phyloP scores from a whole-genome alignment of 148 eudicot genomes.

The Euryodendron excelsum region DNA sequence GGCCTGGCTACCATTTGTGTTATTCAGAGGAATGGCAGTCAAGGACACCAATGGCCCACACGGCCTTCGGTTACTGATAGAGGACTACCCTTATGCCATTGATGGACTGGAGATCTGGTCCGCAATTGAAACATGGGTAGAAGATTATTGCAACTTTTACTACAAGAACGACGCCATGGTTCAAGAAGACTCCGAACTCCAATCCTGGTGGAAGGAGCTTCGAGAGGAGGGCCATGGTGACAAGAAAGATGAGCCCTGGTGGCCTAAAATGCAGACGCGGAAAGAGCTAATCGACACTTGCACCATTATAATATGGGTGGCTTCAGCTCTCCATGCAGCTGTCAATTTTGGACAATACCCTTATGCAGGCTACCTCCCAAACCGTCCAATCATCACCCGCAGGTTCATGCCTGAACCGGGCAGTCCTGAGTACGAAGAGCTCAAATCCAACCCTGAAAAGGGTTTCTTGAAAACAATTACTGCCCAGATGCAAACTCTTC shows the following conservation, averaged over 20 bases:
- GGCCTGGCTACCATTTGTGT: not conserved
- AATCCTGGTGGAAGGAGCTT: slow-evolving; percentile 29
- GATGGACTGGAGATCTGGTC: slow-evolving; percentile 34
- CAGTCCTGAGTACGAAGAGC: slow-evolving; percentile 30
- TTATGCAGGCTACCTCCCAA: slow-evolving; percentile 31
- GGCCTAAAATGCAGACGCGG: slow-evolving; percentile 35
- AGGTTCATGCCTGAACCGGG: slow-evolving; percentile 36
- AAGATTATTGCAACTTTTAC: slow-evolving; percentile 21
- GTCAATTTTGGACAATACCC: slow-evolving; percentile 40
- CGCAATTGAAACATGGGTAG: slow-evolving; percentile 27
- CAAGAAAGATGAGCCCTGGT: slow-evolving; percentile 30
- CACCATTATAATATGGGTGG: slow-evolving; percentile 34
- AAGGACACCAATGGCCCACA: slow-evolving; percentile 11
- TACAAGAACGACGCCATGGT: slow-evolving; percentile 22
- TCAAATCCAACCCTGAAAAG: slow-evolving; percentile 24
- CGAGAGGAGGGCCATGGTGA: slow-evolving; percentile 26
- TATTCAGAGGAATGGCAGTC: slow-evolving; percentile 30
- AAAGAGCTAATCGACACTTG: slow-evolving; percentile 23
- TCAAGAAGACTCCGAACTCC: slow-evolving; percentile 19
- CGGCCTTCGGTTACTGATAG: slow-evolving; percentile 20
- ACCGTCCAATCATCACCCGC: slow-evolving; percentile 28
- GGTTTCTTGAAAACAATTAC: slow-evolving; percentile 33
- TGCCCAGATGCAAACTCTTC: slow-evolving; percentile 28
- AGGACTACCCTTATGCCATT: slow-evolving; percentile 33
- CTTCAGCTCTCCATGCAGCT: slow-evolving; percentile 39